Evolutionary conservation across 305 asterid species (phyloP).

Genomic region (Fraxinus latifolia): DNA sequence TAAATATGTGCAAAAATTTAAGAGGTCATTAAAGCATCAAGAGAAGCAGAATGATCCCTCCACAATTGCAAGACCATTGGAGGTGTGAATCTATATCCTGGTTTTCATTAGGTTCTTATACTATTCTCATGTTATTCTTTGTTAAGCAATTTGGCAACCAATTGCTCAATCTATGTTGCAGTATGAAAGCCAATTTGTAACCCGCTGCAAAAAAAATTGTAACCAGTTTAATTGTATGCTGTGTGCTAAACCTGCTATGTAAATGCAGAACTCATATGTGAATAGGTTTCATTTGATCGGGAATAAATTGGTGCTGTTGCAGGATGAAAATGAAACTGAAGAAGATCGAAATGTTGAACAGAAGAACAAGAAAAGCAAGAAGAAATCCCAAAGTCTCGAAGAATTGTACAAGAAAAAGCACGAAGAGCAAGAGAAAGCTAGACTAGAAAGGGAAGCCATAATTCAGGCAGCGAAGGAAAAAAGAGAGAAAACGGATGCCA

Average conservation of each 20-base stretch:
- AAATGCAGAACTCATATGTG: background rate
- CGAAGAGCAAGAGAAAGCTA: slow-evolving; percentile 57
- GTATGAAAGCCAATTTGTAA: background rate
- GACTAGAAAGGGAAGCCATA: slow-evolving; percentile 59
- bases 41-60: slow-evolving; percentile 31
- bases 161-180: background rate
- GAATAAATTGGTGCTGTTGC: slow-evolving; percentile 4
- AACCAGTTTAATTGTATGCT: background rate
- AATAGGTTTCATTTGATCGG: background rate
- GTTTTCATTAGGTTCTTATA: background rate
- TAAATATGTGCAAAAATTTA: slow-evolving; percentile 57
- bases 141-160: background rate
- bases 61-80: slow-evolving; percentile 23
- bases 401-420: slow-evolving; percentile 59
- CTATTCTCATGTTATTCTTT: background rate
- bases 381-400: slow-evolving; percentile 37
- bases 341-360: slow-evolving; percentile 25
- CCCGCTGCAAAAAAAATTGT: background rate
- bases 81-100: slow-evolving; percentile 37
- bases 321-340: slow-evolving; percentile 36
- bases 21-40: slow-evolving; percentile 51
- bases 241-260: background rate
- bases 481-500: slow-evolving; percentile 53
- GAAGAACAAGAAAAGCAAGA: slow-evolving; percentile 34
- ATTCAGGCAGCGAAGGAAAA: slow-evolving; percentile 50